These are phyloP conservation scores for Naganishia onofrii DNA, from an alignment of 768 basidiomycete species.

Conservation along the genomic window DNA sequence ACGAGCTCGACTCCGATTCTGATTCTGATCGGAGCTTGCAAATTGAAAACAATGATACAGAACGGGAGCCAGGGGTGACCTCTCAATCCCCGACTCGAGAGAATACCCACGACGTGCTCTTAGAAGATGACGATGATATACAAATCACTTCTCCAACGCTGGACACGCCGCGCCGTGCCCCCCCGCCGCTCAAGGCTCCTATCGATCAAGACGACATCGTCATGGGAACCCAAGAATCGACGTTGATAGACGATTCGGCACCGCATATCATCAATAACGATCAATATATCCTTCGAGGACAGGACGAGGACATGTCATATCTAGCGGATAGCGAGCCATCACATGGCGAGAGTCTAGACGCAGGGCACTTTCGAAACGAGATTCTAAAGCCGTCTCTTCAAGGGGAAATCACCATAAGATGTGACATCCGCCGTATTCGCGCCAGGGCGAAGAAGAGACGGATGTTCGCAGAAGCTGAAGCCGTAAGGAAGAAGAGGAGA, in stretches of 20 bases:
- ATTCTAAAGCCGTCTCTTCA: conserved; percentile 13
- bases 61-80: background rate
- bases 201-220: background rate
- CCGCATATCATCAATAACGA: conserved; percentile 11
- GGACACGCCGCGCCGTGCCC: background rate
- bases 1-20: conserved; percentile 5
- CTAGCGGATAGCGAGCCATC: conserved; percentile 16
- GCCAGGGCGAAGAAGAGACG: conserved; percentile 23
- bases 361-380: conserved; percentile 11
- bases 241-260: conserved; percentile 1
- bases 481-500: background rate
- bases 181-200: background rate
- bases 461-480: conserved; percentile 38
- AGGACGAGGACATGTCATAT: conserved; percentile 26
- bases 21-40: conserved; percentile 17
- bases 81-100: background rate
- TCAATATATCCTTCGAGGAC: conserved; percentile 21
- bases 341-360: background rate
- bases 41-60: background rate
- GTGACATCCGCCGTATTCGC: conserved; percentile 27
- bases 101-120: background rate
- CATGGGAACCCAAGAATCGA: conserved; percentile 10
- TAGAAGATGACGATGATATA: background rate
- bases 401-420: conserved; percentile 17
- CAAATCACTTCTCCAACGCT: background rate